Percentiles rank a stretch among this genome's conserved stretches.
Evolutionary conservation across 306 rosid species (phyloP).

Genomic region (Medicago ruthenica): DNA sequence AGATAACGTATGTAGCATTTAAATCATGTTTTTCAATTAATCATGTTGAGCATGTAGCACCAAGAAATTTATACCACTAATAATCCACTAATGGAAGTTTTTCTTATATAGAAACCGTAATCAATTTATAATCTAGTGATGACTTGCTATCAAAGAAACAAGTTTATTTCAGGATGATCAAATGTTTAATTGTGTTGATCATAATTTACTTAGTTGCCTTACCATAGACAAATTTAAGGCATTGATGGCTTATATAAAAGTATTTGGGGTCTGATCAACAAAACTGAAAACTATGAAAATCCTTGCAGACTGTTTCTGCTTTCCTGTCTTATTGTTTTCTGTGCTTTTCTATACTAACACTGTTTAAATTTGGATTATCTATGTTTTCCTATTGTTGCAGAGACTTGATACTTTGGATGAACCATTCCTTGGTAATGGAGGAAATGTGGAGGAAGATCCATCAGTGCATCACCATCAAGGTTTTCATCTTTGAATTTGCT

Average conservation of each 20-base stretch:
- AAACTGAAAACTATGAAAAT: background rate
- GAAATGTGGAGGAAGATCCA: constrained; percentile 46
- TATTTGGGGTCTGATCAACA: constrained; percentile 17
- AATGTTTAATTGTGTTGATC: background rate
- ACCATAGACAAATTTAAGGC: background rate
- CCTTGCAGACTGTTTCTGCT: background rate
- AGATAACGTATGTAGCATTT: constrained; percentile 17
- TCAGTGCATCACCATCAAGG: constrained; percentile 57
- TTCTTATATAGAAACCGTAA: background rate
- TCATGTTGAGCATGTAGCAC: background rate
- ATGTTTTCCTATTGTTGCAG: background rate
- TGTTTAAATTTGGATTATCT: background rate
- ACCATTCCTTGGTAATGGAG: no score
- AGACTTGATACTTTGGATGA: background rate
- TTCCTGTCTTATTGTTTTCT: no score
- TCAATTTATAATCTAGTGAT: background rate
- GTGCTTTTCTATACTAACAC: no score
- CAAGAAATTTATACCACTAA: background rate
- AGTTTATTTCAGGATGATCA: constrained; percentile 11
- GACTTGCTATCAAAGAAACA: background rate
- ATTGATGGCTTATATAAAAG: background rate
- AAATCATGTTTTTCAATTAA: background rate
- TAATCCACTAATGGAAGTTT: constrained; percentile 14
- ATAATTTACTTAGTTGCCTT: constrained; percentile 15
- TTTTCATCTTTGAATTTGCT: constrained; percentile 43